A percentile compares a stretch with the other conserved stretches of the same genome.
Evolutionary conservation across 179 eudicot genomes (phyloP).

Genomic region (Corrigiola litoralis): DNA sequence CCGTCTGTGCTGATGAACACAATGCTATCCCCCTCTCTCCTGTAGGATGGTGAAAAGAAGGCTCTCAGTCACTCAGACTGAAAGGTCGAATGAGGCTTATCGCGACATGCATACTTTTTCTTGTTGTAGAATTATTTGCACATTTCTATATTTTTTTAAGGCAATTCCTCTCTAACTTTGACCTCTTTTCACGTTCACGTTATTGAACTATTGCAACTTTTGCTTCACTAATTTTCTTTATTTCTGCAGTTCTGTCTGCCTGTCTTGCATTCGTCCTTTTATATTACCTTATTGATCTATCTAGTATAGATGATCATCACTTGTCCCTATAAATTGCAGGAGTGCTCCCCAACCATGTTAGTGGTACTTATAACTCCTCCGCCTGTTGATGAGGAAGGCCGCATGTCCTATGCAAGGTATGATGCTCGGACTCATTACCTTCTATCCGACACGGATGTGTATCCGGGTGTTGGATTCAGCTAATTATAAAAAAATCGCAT

Average conservation of each 20-base stretch:
- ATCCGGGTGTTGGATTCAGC: no score
- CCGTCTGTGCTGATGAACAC: background rate
- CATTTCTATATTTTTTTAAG: background rate
- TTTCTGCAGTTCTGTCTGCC: no score
- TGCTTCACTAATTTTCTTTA: no score
- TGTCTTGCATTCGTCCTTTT: background rate
- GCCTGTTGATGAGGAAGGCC: constrained; percentile 78
- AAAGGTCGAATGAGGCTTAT: background rate
- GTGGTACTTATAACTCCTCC: constrained; percentile 86
- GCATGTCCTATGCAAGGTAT: constrained; percentile 64
- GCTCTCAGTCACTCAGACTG: background rate
- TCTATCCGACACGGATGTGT: no score
- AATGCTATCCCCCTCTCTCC: background rate
- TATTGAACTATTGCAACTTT: background rate
- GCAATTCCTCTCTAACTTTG: background rate
- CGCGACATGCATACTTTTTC: background rate
- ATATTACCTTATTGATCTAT: background rate
- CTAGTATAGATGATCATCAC: background rate
- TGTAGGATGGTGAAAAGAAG: background rate
- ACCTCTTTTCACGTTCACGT: background rate
- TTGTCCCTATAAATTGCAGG: constrained; percentile 35
- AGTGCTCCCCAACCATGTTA: constrained; percentile 60
- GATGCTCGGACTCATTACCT: no score
- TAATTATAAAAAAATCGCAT: no score
- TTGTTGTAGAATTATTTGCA: background rate